phyloP scores from a whole-genome alignment of 2,329 filamentous ascomycete species.

The Pleoardoris graminearum region DNA sequence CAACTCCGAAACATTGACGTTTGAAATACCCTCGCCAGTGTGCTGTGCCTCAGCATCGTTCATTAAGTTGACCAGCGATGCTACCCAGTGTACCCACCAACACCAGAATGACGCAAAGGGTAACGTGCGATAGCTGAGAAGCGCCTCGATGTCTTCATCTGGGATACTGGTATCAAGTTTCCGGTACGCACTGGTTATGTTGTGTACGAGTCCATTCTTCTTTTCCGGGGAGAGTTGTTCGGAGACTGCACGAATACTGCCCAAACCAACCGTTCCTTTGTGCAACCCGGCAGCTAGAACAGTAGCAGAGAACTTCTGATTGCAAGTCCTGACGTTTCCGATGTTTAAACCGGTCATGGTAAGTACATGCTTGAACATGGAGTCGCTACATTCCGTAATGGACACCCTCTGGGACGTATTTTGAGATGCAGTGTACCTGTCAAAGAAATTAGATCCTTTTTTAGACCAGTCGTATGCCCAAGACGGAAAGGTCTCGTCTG shows the following conservation, averaged over 20 bases:
- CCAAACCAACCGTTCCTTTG: neutral
- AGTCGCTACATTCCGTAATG: neutral
- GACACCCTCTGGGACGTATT: neutral
- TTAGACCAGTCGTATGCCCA: conserved; percentile 6
- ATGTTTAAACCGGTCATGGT: neutral
- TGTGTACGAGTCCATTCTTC: neutral
- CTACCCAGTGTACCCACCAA: conserved; percentile 6
- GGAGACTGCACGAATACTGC: neutral
- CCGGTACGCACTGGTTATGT: neutral
- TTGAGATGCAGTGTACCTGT: neutral
- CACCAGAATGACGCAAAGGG: conserved; percentile 6
- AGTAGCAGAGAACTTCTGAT: neutral
- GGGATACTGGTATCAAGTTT: neutral
- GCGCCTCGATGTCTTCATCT: neutral
- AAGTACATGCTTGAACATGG: neutral
- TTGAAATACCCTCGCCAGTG: neutral
- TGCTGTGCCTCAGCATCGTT: neutral
- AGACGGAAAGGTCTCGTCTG: neutral
- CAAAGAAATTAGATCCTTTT: neutral
- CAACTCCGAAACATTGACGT: neutral
- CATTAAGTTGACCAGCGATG: neutral
- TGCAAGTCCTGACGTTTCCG: neutral
- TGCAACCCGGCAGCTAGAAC: neutral
- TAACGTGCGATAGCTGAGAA: neutral
- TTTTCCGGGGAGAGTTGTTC: neutral